Conservation (phyloP, 176 grass and related monocot species). For the Eleusine coracana region DNA sequence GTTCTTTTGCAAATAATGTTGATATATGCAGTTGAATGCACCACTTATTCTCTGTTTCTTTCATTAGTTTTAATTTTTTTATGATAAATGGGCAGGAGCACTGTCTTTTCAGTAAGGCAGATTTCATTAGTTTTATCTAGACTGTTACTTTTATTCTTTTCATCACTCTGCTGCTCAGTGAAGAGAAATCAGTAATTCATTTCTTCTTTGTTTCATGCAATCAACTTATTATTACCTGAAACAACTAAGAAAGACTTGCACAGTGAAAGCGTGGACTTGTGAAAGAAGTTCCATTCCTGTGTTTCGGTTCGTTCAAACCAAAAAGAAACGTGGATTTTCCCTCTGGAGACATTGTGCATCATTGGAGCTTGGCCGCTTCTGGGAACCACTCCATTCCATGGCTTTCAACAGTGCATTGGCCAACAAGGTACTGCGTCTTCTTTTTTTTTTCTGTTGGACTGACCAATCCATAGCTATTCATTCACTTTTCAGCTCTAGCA, state of each 20-base stretch:
- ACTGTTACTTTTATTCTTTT: no score
- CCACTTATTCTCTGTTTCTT: no score
- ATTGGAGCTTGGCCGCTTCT: conserved; percentile 20
- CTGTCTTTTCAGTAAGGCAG: no score
- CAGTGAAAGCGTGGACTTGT: no score
- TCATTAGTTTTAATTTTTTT: no score
- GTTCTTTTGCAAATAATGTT: conserved; percentile 33
- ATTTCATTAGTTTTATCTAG: no score
- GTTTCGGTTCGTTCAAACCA: conserved; percentile 6
- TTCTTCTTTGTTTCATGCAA: not conserved
- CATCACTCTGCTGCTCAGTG: not conserved
- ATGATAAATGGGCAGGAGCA: no score
- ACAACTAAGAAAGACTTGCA: not conserved
- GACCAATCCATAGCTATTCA: not conserved
- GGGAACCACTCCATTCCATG: not conserved
- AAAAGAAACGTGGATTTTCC: not conserved
- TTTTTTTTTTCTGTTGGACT: not conserved
- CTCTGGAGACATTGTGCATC: conserved; percentile 20
- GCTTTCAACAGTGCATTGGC: not conserved
- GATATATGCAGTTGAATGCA: conserved; percentile 29
- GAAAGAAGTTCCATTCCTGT: conserved; percentile 11
- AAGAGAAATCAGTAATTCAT: not conserved
- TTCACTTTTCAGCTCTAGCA: conserved; percentile 24
- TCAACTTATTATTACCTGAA: not conserved
- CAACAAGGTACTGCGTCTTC: not conserved